Evolutionary conservation across 768 basidiomycete species (phyloP), one percentile per base, ranked within the genome.

Genomic region (Leccinum pellstonianum): DNA sequence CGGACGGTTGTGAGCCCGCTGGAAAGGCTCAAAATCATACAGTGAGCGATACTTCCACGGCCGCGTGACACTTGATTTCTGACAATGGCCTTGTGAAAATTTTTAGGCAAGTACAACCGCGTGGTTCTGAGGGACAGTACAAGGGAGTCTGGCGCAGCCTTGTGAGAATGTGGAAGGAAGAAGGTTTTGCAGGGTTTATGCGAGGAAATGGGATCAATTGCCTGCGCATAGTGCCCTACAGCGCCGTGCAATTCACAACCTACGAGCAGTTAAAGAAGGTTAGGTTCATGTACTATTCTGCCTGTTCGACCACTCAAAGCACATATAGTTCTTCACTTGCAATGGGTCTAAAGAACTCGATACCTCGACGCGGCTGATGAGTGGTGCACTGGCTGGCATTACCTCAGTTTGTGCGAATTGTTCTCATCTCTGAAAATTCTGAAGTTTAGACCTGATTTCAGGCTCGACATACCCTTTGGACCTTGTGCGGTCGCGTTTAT

Each of bases 11-110:
- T 98, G 52, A 89, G 86, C 65, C 96, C 95, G 10, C 73, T 98
- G 14, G 95, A 98, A 68, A 79, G 96, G 59, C 79, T 98, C 56
- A 99, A 99, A 76, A 98, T 99, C 69, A 97, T 99, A 61, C 88
- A 95, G 95, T 95, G 66, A 69, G 91, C 80, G 35, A 51, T 49
- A 6, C 37, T 21, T 57, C 3, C 33, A 43, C 33, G 23, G 12
- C 11, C n/a, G 11, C 21, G 15, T 29, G 53, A 8, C 23, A 31
- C 14, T 57, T 61, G 25, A 35, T 48, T 31, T 37, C 9, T 62
- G 57, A 57, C 23, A 57, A 23, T 21, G 37, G 43, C 2, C 51
- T 54, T 58, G 37, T 38, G 55, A 49, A 61, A 51, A 54, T 64
- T 52, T 48, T 33, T 46, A 96, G 95, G 71, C 95, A 98, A 78